Conservation (phyloP, 768 basidiomycete genomes). For the Coprinellus micaceus region DNA sequence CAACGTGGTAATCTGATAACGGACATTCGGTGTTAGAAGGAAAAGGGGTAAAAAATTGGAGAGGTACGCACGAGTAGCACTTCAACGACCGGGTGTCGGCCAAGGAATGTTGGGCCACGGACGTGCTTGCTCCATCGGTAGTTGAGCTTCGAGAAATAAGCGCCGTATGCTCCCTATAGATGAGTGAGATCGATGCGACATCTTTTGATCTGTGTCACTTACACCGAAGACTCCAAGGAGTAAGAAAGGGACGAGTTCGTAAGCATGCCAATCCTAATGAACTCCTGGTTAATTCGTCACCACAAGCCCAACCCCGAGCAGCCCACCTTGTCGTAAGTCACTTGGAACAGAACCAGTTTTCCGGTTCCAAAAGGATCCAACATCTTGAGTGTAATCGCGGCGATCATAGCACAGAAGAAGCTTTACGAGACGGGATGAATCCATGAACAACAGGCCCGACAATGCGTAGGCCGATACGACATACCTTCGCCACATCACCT, state of each 20-base stretch:
- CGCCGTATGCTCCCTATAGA: conserved; percentile 89
- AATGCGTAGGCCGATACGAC: conserved; percentile 23
- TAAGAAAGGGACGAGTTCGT: conserved; percentile 82
- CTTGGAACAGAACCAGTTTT: conserved; percentile 89
- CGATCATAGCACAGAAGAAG: conserved; percentile 98
- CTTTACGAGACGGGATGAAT: conserved; percentile 35
- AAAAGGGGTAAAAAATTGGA: too few species aligned
- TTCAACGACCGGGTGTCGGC: conserved; percentile 74
- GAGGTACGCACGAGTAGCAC: conserved; percentile 73
- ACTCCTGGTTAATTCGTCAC: neutral
- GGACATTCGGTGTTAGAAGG: neutral
- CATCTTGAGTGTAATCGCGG: conserved; percentile 88
- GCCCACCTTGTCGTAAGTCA: conserved; percentile 77
- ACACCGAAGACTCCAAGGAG: conserved; percentile 89
- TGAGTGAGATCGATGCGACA: too few species aligned
- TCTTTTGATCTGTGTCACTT: conserved; percentile 24
- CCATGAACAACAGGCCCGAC: neutral
- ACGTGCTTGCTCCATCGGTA: conserved; percentile 83
- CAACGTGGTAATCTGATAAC: conserved; percentile 63
- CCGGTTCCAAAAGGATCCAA: conserved; percentile 95
- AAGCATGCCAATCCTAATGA: conserved; percentile 86
- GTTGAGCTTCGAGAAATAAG: conserved; percentile 89
- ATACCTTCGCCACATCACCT: conserved; percentile 94
- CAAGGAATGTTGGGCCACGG: conserved; percentile 79
- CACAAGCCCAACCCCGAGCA: too few species aligned